Base-by-base conservation (phyloP, 306 rosid genomes). In the Biancaea sappan region DNA sequence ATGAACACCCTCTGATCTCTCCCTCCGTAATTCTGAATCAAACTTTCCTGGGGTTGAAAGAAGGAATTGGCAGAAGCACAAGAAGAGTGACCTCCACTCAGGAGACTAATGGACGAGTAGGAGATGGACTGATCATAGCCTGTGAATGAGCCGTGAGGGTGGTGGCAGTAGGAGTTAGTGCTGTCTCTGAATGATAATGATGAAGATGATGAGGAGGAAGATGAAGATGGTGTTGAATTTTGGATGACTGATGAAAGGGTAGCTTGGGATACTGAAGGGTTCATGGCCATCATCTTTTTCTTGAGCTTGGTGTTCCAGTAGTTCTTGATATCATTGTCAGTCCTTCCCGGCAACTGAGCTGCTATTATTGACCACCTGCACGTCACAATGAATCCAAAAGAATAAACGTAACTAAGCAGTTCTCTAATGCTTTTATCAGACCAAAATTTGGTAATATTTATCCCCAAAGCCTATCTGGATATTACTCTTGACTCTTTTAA, bases 231-330 rank as follows among this genome's bases (percentile, higher is more conserved):
- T 11, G 90, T 75, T 26, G 85, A 66, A 40, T 66, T 50, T 77
- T 86, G 85, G 61, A 85, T 80, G 54, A 61, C 50, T 15, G 87
- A 61, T 32, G 79, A 73, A 80, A 51, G 69, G 66, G 77, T 61
- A 19, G 56, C 66, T 62, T 79, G 78, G n/a, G 84, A 70, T 77
- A 84, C 15, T 66, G 74, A 74, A 51, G 69, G 68, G 56, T 76
- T 76, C 54, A 76, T 59, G 64, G 71, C 66, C 84, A 86, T 80
- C 38, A 85, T 68, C 70, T 91, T 94, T 82, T 91, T 94, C 92
- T 89, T 94, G 4, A 94, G 96, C 77, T 89, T 91, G n/a, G 97
- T 91, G 90, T 94, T 94, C 98, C 98, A 94, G 57, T 94, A 88
- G 80, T 94, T 94, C 81, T 94, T 94, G 29, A 94, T 87, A 67